Conservation (phyloP, 805 yeast genomes). For the Hanseniaspora osmophila region DNA sequence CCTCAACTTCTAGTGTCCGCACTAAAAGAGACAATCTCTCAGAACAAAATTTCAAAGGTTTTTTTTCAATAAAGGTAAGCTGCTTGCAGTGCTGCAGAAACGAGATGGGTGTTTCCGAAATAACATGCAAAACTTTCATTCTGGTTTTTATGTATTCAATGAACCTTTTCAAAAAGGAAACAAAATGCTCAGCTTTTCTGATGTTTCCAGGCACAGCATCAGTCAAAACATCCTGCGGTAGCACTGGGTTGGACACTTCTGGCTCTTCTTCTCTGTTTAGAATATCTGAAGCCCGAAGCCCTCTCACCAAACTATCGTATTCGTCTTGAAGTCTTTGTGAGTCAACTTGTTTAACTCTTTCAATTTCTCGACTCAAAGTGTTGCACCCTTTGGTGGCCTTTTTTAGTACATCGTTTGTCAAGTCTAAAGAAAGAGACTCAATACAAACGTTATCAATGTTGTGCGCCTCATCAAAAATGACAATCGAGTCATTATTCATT, state of each 20-base stretch:
- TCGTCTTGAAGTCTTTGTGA: conserved; percentile 76
- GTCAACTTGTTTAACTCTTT: conserved; percentile 70
- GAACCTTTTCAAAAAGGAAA: conserved; percentile 81
- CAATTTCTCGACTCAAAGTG: conserved; percentile 66
- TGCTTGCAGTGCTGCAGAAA: conserved; percentile 88
- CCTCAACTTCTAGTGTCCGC: conserved; percentile 72
- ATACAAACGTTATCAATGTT: conserved; percentile 97
- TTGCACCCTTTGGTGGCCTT: conserved; percentile 80
- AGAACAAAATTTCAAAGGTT: conserved; percentile 83
- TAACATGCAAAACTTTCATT: conserved; percentile 94
- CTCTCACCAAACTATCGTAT: conserved; percentile 81
- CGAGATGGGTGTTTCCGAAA: conserved; percentile 93
- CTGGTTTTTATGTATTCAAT: conserved; percentile 90
- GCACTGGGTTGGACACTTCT: conserved; percentile 65
- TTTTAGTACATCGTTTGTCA: conserved; percentile 80
- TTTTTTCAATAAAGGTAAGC: conserved; percentile 78
- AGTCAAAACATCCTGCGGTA: conserved; percentile 70
- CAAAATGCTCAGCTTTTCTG: conserved; percentile 91
- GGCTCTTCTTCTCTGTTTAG: conserved; percentile 34
- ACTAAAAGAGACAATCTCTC: conserved; percentile 82
- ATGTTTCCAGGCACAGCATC: conserved; percentile 98
- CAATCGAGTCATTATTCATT: conserved; percentile 80
- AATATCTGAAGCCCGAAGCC: conserved; percentile 70
- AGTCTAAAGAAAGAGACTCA: conserved; percentile 80
- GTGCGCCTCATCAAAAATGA: conserved; percentile 97